A percentile compares a stretch with the other conserved stretches of the same genome.
Conservation (phyloP, 345 rosid genomes). For the Acer campestre region DNA sequence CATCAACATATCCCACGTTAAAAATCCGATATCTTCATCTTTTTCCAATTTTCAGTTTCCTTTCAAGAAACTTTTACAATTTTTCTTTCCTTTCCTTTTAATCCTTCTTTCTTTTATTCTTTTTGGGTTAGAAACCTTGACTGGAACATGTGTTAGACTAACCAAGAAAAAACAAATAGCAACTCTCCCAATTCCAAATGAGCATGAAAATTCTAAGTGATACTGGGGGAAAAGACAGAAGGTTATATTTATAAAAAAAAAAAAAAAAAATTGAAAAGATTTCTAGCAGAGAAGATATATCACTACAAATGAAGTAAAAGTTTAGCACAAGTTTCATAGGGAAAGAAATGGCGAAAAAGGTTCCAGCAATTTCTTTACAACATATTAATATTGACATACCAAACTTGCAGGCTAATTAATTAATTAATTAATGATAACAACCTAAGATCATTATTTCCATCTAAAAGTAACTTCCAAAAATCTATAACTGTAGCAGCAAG, state of each 20-base stretch:
- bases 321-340: not conserved
- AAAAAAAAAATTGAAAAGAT: not conserved
- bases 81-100: not conserved
- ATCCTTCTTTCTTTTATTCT: not conserved
- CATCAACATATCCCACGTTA: not conserved
- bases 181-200: not conserved
- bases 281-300: not conserved
- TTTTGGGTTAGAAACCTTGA: not conserved
- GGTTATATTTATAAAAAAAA: not conserved
- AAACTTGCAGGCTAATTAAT: slow-evolving; percentile 12
- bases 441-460: not conserved
- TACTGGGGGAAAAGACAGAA: not conserved
- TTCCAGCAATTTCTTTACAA: slow-evolving; percentile 3
- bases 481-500: not conserved
- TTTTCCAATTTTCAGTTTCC: not conserved
- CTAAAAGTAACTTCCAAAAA: slow-evolving; percentile 8
- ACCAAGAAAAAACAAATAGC: not conserved
- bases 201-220: not conserved
- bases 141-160: not conserved
- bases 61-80: not conserved
- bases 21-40: not conserved
- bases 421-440: slow-evolving; percentile 14
- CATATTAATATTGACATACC: slow-evolving; percentile 4
- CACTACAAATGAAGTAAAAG: not conserved
- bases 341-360: not conserved